Conservation (phyloP, 495 filamentous ascomycete species). For the Penicillium ochrochloron region DNA sequence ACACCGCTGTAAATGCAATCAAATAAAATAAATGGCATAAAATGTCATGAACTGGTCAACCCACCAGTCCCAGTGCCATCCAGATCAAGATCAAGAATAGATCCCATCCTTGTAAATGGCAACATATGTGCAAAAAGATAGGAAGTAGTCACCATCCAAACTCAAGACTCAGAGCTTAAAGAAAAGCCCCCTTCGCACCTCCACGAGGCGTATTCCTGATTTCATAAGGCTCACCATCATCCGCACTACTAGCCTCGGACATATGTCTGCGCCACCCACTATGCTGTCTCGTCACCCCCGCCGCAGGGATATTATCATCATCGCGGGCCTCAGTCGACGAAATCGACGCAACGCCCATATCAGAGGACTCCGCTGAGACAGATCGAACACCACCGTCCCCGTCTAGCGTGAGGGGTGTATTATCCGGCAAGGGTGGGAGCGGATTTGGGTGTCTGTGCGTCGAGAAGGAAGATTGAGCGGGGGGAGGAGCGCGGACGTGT, state of each 20-base stretch:
- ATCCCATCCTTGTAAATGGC: neutral
- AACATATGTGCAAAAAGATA: neutral
- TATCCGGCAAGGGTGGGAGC: slow-evolving; percentile 37
- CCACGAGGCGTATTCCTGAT: slow-evolving; percentile 14
- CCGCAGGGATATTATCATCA: slow-evolving; percentile 22
- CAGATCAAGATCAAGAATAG: neutral
- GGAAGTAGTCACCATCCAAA: neutral
- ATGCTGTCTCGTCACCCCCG: slow-evolving; percentile 23
- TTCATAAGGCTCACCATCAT: slow-evolving; percentile 22
- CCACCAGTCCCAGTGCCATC: neutral
- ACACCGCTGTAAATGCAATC: slow-evolving; percentile 4
- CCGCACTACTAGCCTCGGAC: slow-evolving; percentile 30
- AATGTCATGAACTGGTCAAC: neutral
- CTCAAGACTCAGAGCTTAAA: slow-evolving; percentile 13
- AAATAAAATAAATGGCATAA: neutral
- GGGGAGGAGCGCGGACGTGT: slow-evolving; percentile 27
- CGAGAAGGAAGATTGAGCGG: slow-evolving; percentile 34
- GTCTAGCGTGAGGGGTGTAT: slow-evolving; percentile 19
- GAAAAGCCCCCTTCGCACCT: slow-evolving; percentile 23
- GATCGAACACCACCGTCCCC: slow-evolving; percentile 23
- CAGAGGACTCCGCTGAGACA: slow-evolving; percentile 25
- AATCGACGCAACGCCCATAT: slow-evolving; percentile 30
- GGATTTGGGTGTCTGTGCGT: slow-evolving; percentile 36
- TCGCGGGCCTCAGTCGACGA: slow-evolving; percentile 24
- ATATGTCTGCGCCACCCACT: slow-evolving; percentile 44